Evolutionary conservation across 2,329 filamentous ascomycete genomes (phyloP).

Genomic region (Rugonectria rugulosa): DNA sequence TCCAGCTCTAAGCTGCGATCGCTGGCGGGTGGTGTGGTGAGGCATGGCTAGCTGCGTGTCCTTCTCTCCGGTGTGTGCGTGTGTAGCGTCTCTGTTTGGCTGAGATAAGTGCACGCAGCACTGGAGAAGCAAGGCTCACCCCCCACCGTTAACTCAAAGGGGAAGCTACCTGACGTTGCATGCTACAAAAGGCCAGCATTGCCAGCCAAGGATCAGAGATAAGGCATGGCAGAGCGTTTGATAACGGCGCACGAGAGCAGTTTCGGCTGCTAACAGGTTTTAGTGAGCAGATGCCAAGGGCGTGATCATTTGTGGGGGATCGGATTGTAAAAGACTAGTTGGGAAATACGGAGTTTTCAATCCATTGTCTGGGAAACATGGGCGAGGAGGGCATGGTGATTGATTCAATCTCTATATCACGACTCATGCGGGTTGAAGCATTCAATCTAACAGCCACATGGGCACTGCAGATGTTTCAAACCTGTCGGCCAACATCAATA

Average conservation of each 20-base stretch:
- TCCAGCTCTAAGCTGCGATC: not conserved
- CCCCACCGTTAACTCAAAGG: slow-evolving; percentile 12
- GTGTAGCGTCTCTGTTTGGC: not conserved
- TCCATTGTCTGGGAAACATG: too few species aligned
- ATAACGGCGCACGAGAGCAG: slow-evolving; percentile 18
- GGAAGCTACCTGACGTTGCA: slow-evolving; percentile 7
- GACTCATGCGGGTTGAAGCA: too few species aligned
- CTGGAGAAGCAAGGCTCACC: not conserved
- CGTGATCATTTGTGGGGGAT: slow-evolving; percentile 11
- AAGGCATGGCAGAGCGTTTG: slow-evolving; percentile 1
- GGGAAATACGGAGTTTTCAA: too few species aligned
- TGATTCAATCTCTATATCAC: too few species aligned
- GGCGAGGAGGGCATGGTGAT: not conserved
- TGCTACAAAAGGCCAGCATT: slow-evolving; percentile 12
- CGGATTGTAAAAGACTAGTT: not conserved
- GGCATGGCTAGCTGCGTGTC: not conserved
- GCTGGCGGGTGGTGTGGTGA: not conserved
- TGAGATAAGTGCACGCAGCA: too few species aligned
- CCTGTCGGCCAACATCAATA: too few species aligned
- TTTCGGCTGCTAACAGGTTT: slow-evolving; percentile 40
- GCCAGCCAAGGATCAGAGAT: slow-evolving; percentile 24
- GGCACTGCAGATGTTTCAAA: too few species aligned
- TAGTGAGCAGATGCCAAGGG: slow-evolving; percentile 34
- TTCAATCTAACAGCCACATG: too few species aligned
- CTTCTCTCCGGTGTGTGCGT: not conserved